Percentiles rank a stretch among this genome's conserved stretches.
Conservation (phyloP, 1,284 basidiomycete species). For the Trichosporon faecale region DNA sequence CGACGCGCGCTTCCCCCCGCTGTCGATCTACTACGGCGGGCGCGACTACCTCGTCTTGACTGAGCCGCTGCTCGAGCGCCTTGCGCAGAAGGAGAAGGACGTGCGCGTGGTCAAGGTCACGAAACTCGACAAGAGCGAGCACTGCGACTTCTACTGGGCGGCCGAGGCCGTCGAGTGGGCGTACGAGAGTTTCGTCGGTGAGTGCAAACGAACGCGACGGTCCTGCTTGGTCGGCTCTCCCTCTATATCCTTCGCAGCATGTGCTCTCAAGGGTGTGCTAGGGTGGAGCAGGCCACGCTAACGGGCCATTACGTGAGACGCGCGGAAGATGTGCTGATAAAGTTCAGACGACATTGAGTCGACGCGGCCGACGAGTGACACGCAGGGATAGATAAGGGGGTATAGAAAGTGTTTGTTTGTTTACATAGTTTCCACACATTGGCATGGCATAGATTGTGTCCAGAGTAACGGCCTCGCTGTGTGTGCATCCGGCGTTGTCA, state of each 20-base stretch:
- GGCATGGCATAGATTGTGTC: background rate
- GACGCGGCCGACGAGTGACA: conserved; percentile 32
- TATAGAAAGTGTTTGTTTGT: background rate
- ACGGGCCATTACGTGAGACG: background rate
- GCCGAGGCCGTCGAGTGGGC: conserved; percentile 63
- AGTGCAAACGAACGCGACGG: conserved; percentile 22
- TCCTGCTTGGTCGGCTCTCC: background rate
- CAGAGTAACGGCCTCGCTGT: background rate
- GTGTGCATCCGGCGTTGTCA: background rate
- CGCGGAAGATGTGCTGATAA: conserved; percentile 3
- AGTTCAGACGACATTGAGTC: conserved; percentile 47
- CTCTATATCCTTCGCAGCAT: background rate
- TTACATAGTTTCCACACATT: background rate
- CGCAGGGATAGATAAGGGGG: background rate
- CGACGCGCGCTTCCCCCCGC: conserved; percentile 59
- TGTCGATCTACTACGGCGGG: conserved; percentile 59
- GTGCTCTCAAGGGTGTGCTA: no score
- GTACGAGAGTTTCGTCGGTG: conserved; percentile 52
- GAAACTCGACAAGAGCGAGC: conserved; percentile 56
- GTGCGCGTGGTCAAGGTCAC: conserved; percentile 58
- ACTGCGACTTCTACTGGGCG: conserved; percentile 58
- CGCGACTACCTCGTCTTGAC: conserved; percentile 56
- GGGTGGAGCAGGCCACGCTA: background rate
- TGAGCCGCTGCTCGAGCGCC: conserved; percentile 56
- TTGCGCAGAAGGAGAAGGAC: conserved; percentile 55